phyloP scores from a whole-genome alignment of 2,329 filamentous ascomycete species.

The Coniochaeta pulveracea region DNA sequence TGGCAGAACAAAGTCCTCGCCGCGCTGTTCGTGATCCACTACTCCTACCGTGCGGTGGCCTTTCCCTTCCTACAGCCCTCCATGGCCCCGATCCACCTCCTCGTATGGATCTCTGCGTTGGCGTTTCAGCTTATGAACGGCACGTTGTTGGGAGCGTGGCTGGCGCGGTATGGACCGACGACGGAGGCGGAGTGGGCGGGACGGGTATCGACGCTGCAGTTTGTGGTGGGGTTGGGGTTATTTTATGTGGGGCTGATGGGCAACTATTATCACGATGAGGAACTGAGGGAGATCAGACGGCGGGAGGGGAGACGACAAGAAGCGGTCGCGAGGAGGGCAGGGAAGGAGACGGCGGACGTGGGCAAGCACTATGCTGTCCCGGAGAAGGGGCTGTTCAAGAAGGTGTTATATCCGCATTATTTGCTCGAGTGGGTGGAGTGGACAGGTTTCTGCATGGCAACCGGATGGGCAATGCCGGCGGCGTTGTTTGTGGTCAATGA shows the following conservation, averaged over 20 bases:
- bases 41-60: slow-evolving; percentile 77
- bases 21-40: slow-evolving; percentile 67
- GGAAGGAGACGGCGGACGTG: slow-evolving; percentile 26
- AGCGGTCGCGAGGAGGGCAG: slow-evolving; percentile 21
- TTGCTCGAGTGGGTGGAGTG: slow-evolving; percentile 97
- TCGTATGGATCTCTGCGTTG: slow-evolving; percentile 54
- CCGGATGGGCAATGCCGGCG: slow-evolving; percentile 58
- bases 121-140: slow-evolving; percentile 75
- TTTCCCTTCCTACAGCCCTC: slow-evolving; percentile 75
- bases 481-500: slow-evolving; percentile 79
- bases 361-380: slow-evolving; percentile 85
- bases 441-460: slow-evolving; percentile 74
- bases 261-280: slow-evolving; percentile 86
- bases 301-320: slow-evolving; percentile 51
- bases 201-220: slow-evolving; percentile 30
- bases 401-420: slow-evolving; percentile 85
- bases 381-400: slow-evolving; percentile 68
- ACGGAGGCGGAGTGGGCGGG: slow-evolving; percentile 38
- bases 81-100: slow-evolving; percentile 78
- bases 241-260: slow-evolving; percentile 67
- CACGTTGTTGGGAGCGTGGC: slow-evolving; percentile 65
- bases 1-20: slow-evolving; percentile 71
- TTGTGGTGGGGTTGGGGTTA: slow-evolving; percentile 55
- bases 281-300: slow-evolving; percentile 75
- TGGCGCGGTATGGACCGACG: slow-evolving; percentile 68